Base-by-base conservation (phyloP, 768 basidiomycete genomes). In the Naematelia encephala region DNA sequence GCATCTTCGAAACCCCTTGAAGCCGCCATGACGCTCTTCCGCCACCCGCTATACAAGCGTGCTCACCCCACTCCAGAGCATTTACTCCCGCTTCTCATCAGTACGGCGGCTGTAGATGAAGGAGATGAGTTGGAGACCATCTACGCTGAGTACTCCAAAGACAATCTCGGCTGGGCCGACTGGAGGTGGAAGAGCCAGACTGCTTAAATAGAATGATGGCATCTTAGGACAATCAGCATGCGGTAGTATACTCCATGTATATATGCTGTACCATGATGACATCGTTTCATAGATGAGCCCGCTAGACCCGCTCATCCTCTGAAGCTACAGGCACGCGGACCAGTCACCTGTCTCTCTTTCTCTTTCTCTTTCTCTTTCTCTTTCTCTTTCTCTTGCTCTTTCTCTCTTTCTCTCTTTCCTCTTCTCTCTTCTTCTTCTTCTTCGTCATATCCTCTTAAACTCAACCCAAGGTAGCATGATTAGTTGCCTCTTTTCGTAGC, bases 1-100 rank as follows among this genome's bases (percentile, higher is more conserved):
- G 12, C n/a, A 22, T 63, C 69, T 4, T 16, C 60, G 1, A 43
- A 57, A 4, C 50, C 64, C 2, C 42, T 66, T 21, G 49, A 56
- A 16, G 49, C 56, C 4, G 53, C 52, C 3, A 29, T 64, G 4
- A 74, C 77, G 8, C 78, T 91, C 58, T 79, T 81, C 8, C 77
- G 78, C 44, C 87, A 90, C 64, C 75, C 79, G 3, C 82, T 82
- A 8, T 91, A 88, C 80, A 81, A 85, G 3, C 68, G 79, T 0
- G 83, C 85, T 25, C 87, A 92, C 66, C 90, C 89, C 1, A 81
- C 86, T 2, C 85, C 85, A 62, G 90, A 92, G 26, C 89, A 91
- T 69, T 88, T 91, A 67, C 80, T 90, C 14, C 89, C 90, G 10
- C 62, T 91, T 14, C 88, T 89, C 71, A 80, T 90, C 43, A 87